A percentile compares a stretch with the other conserved stretches of the same genome.
phyloP scores from a whole-genome alignment of 768 basidiomycete genomes.

The Boletus bicolor region DNA sequence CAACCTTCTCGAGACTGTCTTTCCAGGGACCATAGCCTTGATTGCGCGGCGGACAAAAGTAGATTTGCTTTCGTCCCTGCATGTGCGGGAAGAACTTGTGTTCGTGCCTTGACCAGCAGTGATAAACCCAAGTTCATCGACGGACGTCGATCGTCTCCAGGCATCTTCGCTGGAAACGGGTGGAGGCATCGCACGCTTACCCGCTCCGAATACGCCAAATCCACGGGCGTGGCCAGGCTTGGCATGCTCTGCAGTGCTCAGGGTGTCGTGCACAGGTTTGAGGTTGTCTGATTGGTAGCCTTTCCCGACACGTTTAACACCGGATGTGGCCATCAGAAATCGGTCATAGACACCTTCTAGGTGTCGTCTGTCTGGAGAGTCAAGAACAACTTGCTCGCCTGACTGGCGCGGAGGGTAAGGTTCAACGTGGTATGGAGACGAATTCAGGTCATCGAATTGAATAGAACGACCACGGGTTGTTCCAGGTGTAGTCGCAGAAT shows the following conservation, averaged over 20 bases:
- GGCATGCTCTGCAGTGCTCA: conserved; percentile 20
- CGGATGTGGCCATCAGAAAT: conserved; percentile 77
- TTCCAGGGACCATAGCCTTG: conserved; percentile 72
- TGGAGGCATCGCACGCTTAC: conserved; percentile 61
- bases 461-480: conserved; percentile 7
- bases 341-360: conserved; percentile 78
- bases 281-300: conserved; percentile 75
- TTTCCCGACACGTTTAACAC: conserved; percentile 75
- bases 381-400: conserved; percentile 35
- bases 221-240: conserved; percentile 22
- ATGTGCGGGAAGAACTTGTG: conserved; percentile 23
- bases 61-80: conserved; percentile 46
- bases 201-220: conserved; percentile 28
- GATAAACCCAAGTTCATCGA: conserved; percentile 67
- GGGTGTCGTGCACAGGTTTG: conserved; percentile 39
- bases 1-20: conserved; percentile 48
- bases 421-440: conserved; percentile 62
- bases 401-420: conserved; percentile 55
- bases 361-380: conserved; percentile 57
- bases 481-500: conserved; percentile 30
- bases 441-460: conserved; percentile 46
- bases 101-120: conserved; percentile 32
- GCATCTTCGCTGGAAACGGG: conserved; percentile 68
- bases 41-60: conserved; percentile 67
- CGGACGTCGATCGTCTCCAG: conserved; percentile 43